Evolutionary conservation across 2,329 filamentous ascomycete species (phyloP), one percentile per base, ranked within the genome.

Genomic region (Canariomyces notabilis): DNA sequence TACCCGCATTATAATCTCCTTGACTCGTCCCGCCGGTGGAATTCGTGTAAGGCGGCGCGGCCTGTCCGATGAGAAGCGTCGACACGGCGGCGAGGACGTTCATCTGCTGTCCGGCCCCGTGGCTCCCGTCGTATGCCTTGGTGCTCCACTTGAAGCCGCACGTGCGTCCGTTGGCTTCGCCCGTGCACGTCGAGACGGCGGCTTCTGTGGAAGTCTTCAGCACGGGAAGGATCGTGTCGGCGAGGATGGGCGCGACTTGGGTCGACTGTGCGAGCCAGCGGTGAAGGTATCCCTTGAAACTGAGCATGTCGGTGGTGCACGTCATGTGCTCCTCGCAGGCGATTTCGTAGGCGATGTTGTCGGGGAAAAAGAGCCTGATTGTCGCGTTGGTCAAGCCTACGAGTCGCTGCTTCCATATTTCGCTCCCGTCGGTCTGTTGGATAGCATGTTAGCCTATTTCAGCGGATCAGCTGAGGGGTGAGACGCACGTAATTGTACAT

Each of bases 291-390:
- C 82, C 84, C 63, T 87, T 87, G 74, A 85, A 89, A 2, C 81
- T 79, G 49, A 78, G 68, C 70, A 88, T 84, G 57, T 90, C 87
- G 35, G 76, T 74, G 46, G 83, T 82, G 68, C 87, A 90, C 16
- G 67, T 74, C 5, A 72, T 67, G 21, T 64, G 59, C 26, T 60
- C 57, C 56, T 88, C 84, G 67, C 87, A 90, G 8, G 80, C 72
- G 6, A 77, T 66, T 62, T 90, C 87, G 48, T 68, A 79, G 55
- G 85, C 80, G 52, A 85, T 72, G 32, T 74, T 72, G n/a, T 78
- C 66, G 22, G 72, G 71, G 67, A 77, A 78, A 64, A 79, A 80
- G 49, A 67, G 64, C 9, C 61, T 58, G 19, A 76, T 52, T 0
- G 72, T 67, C 1, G 68, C 69, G 15, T 74, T 68, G 6, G 82